A percentile compares a stretch with the other conserved stretches of the same genome.
phyloP scores from a whole-genome alignment of 164 flowering plant genomes.

The Magnolia kwangsiensis region DNA sequence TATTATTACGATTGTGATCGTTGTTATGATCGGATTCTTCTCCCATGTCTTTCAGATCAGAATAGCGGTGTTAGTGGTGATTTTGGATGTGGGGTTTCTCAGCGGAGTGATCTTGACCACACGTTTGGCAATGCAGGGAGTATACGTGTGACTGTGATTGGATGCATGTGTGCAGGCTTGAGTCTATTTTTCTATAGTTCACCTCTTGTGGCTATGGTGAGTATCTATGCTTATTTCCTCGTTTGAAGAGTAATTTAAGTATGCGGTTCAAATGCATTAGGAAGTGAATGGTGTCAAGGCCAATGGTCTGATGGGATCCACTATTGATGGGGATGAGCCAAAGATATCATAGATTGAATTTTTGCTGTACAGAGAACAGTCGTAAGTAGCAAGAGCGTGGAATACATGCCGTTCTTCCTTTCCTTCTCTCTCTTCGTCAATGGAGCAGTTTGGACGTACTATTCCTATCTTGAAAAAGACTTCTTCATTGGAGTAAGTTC shows the following conservation, averaged over 20 bases:
- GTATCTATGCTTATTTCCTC: no score
- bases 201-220: slow-evolving; percentile 59
- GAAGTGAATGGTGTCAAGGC: no score
- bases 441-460: slow-evolving; percentile 42
- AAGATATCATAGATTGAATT: no score
- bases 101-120: slow-evolving; percentile 44
- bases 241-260: no score
- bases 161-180: slow-evolving; percentile 51
- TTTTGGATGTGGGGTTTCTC: slow-evolving; percentile 41
- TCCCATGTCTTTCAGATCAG: slow-evolving; percentile 31
- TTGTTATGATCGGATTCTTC: not conserved
- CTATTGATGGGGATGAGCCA: no score
- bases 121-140: slow-evolving; percentile 39
- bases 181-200: slow-evolving; percentile 67
- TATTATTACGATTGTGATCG: not conserved
- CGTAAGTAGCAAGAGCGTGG: slow-evolving; percentile 53
- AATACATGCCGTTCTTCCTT: slow-evolving; percentile 62
- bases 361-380: slow-evolving; percentile 37
- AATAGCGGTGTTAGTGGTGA: slow-evolving; percentile 31
- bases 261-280: no score
- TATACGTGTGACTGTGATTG: slow-evolving; percentile 36
- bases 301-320: no score
- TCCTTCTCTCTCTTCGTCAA: slow-evolving; percentile 51
- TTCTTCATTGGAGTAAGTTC: slow-evolving; percentile 43
- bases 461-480: slow-evolving; percentile 41